Percentiles rank a stretch among this genome's conserved stretches.
These are phyloP conservation scores for Hordeum pubiflorum DNA, from an alignment of 202 grass and related monocot genomes.

Conservation along the genomic window DNA sequence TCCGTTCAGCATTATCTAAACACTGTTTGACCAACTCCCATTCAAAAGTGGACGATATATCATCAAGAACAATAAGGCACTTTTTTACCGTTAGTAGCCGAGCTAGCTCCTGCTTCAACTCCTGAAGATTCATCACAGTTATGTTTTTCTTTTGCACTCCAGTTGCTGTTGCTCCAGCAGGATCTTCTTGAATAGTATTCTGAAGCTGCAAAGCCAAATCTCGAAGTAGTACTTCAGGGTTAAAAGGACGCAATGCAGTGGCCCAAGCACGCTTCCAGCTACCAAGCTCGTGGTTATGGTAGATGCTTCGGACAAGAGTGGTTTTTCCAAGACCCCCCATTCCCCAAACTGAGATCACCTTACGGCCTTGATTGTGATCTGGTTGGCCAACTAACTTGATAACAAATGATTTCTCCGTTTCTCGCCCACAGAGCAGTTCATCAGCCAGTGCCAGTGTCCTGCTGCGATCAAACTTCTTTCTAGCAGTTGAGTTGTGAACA, in stretches of 20 bases:
- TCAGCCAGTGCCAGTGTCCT: not conserved
- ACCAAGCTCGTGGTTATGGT: not conserved
- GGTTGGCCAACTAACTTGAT: not conserved
- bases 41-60: not conserved
- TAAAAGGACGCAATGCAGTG: not conserved
- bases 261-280: conserved; percentile 12
- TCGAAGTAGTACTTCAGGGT: not conserved
- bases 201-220: not conserved
- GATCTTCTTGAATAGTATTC: not conserved
- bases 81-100: not conserved
- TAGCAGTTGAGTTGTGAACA: not conserved
- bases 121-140: not conserved
- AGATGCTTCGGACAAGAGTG: not conserved
- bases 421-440: not conserved
- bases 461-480: not conserved
- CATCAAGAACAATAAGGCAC: not conserved
- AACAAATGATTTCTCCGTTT: not conserved
- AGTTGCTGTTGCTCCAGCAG: not conserved
- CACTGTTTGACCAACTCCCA: not conserved
- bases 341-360: conserved; percentile 19
- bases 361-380: accelerated
- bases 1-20: not conserved
- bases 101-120: not conserved
- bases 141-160: not conserved
- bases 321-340: conserved; percentile 26